Evolutionary conservation across 164 flowering plant species (phyloP).

Genomic region (grape (Vitis vinifera)): ASM3070453v1 NC_081809.1:4954001-4954500

Average conservation of each 20-base stretch:
- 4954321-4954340: slow-evolving; percentile 61
- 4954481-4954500: no score
- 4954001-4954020: no score
- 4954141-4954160: slow-evolving; percentile 2
- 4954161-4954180: slow-evolving; percentile 11
- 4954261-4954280: slow-evolving; percentile 28
- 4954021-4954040: background rate
- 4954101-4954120: background rate
- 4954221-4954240: slow-evolving; percentile 15
- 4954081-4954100: background rate
- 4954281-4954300: slow-evolving; percentile 23
- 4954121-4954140: slow-evolving; percentile 11
- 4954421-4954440: background rate
- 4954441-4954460: no score
- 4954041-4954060: background rate
- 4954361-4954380: slow-evolving; percentile 82
- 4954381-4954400: slow-evolving; percentile 64
- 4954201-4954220: slow-evolving; percentile 18
- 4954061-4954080: background rate
- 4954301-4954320: slow-evolving; percentile 36
- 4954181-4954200: slow-evolving; percentile 20
- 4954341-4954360: slow-evolving; percentile 67
- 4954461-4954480: no score
- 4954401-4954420: background rate
- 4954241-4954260: slow-evolving; percentile 32